phyloP scores from a whole-genome alignment of 768 basidiomycete species.

The Pulveroboletus sp. region DNA sequence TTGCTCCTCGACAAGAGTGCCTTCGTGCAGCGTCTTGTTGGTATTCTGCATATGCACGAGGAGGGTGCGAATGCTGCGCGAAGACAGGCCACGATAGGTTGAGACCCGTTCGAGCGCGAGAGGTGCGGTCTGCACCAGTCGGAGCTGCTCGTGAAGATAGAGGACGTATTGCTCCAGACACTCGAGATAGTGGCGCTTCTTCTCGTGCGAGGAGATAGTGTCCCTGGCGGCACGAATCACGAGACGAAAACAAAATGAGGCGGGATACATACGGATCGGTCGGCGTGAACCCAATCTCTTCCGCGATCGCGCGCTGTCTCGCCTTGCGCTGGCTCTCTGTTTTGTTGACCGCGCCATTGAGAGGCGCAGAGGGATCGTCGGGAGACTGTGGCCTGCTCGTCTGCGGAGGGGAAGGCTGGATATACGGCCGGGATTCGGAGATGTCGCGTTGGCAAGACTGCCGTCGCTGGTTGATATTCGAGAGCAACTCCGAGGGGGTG shows the following conservation, averaged over 20 bases:
- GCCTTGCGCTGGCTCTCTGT: slow-evolving; percentile 52
- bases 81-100: slow-evolving; percentile 51
- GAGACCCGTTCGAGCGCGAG: slow-evolving; percentile 46
- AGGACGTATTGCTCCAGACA: slow-evolving; percentile 67
- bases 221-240: slow-evolving; percentile 38
- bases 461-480: slow-evolving; percentile 33
- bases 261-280: slow-evolving; percentile 53
- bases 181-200: slow-evolving; percentile 69
- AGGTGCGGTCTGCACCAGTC: slow-evolving; percentile 44
- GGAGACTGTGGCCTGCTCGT: slow-evolving; percentile 10
- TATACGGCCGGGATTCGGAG: slow-evolving; percentile 4
- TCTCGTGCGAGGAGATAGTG: slow-evolving; percentile 74
- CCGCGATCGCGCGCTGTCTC: slow-evolving; percentile 52
- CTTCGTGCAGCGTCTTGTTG: slow-evolving; percentile 45
- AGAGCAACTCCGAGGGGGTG: slow-evolving; percentile 61
- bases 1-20: slow-evolving; percentile 51
- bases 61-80: slow-evolving; percentile 63
- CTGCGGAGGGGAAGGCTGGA: slow-evolving; percentile 9
- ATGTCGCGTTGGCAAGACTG: slow-evolving; percentile 5
- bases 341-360: slow-evolving; percentile 20
- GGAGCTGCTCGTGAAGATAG: slow-evolving; percentile 60
- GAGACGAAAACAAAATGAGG: background rate
- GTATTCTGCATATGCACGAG: slow-evolving; percentile 66
- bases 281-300: slow-evolving; percentile 50
- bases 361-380: background rate